phyloP scores from a whole-genome alignment of 345 rosid genomes.

The Euphorbia pulcherrima region DNA sequence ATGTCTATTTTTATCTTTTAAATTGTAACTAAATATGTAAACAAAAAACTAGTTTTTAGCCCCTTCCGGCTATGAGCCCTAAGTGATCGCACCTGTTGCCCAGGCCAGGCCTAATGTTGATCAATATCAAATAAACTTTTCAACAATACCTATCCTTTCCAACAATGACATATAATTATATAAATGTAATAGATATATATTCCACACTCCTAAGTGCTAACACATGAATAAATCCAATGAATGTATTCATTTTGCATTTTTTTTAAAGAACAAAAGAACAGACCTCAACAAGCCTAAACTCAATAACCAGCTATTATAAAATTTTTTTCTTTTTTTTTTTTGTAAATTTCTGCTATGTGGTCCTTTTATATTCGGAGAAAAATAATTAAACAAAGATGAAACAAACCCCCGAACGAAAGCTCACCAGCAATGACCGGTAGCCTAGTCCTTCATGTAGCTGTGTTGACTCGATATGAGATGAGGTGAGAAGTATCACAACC shows the following conservation, averaged over 20 bases:
- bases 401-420: conserved; percentile 33
- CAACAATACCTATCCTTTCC: conserved; percentile 18
- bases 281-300: conserved; percentile 43
- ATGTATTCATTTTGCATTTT: conserved; percentile 36
- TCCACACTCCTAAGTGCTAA: conserved; percentile 36
- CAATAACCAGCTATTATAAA: conserved; percentile 34
- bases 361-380: conserved; percentile 17
- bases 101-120: too few relatives aligned
- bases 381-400: conserved; percentile 23
- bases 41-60: too few relatives aligned
- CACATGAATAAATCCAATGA: conserved; percentile 67
- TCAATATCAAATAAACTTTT: too few relatives aligned
- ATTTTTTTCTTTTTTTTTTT: conserved; percentile 13
- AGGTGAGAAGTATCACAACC: conserved; percentile 29
- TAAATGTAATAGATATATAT: conserved; percentile 13
- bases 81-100: too few relatives aligned
- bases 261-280: conserved; percentile 12
- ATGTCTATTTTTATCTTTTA: too few relatives aligned
- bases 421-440: conserved; percentile 52
- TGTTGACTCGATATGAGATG: too few relatives aligned
- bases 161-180: conserved; percentile 13
- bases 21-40: too few relatives aligned
- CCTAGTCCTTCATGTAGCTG: conserved; percentile 34
- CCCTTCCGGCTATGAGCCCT: too few relatives aligned
- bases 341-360: conserved; percentile 18